phyloP scores from a whole-genome alignment of 257 asterid genomes.

The Ajuga chamaepitys region DNA sequence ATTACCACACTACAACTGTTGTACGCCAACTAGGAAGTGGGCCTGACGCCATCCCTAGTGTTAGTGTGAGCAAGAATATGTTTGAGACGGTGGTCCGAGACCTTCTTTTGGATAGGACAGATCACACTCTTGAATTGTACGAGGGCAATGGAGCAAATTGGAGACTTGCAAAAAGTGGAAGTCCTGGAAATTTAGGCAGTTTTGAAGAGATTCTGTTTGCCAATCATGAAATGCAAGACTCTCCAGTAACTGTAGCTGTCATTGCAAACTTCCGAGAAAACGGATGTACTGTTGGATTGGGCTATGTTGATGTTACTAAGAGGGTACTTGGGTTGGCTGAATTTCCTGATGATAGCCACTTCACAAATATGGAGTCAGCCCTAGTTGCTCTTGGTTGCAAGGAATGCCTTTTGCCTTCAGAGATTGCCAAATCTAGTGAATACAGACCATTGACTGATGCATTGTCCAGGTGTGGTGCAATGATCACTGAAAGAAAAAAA shows the following conservation, averaged over 20 bases:
- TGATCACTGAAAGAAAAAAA: constrained; percentile 87
- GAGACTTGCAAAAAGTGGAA: constrained; percentile 76
- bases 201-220: constrained; percentile 92
- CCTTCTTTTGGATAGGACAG: constrained; percentile 88
- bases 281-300: constrained; percentile 76
- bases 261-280: constrained; percentile 57
- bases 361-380: constrained; percentile 85
- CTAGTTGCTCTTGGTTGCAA: constrained; percentile 97
- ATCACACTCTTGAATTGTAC: constrained; percentile 74
- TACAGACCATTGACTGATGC: constrained; percentile 66
- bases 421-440: constrained; percentile 59
- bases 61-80: constrained; percentile 80
- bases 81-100: constrained; percentile 79
- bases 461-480: constrained; percentile 75
- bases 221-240: constrained; percentile 91
- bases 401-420: constrained; percentile 79
- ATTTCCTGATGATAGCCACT: constrained; percentile 89
- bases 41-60: constrained; percentile 71
- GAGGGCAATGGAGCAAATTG: constrained; percentile 88
- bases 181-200: constrained; percentile 87
- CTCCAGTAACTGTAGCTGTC: constrained; percentile 72
- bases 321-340: constrained; percentile 85
- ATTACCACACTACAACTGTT: constrained; percentile 93
- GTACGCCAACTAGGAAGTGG: constrained; percentile 86
- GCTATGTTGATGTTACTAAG: constrained; percentile 71